Conservation (phyloP, 805 yeast species). For the Helenozyma rhizophorensis region DNA sequence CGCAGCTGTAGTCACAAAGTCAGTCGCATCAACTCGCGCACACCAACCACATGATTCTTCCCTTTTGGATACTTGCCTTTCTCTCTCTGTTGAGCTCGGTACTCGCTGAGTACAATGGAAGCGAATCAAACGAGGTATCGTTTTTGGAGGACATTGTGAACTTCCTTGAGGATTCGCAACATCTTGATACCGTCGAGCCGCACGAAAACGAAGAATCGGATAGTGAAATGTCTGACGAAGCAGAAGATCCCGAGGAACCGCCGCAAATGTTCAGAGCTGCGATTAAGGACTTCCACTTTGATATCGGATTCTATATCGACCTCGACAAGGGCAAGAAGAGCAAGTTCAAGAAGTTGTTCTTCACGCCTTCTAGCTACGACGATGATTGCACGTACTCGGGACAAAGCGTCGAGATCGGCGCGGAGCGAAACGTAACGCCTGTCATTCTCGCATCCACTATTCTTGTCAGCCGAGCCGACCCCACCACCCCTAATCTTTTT, state of each 20-base stretch:
- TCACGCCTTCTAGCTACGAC: neutral
- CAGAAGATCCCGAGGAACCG: too few species aligned
- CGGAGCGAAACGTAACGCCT: conserved; percentile 5
- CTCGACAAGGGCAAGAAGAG: conserved; percentile 1
- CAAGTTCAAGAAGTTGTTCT: neutral
- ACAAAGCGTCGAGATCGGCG: too few species aligned
- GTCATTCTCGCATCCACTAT: conserved; percentile 10
- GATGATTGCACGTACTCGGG: neutral
- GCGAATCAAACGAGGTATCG: neutral
- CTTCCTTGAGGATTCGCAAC: neutral
- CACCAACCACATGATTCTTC: too few species aligned
- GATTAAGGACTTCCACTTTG: neutral
- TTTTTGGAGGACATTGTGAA: neutral
- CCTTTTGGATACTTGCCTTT: too few species aligned
- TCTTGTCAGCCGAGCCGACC: conserved; percentile 10
- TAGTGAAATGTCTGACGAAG: too few species aligned
- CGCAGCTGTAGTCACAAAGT: too few species aligned
- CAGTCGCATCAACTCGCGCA: too few species aligned
- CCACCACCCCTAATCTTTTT: conserved; percentile 11
- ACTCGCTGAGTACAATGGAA: neutral
- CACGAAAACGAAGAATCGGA: neutral
- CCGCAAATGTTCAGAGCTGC: neutral
- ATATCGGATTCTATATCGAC: neutral
- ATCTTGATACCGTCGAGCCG: too few species aligned
- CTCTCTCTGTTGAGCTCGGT: too few species aligned